phyloP scores from a whole-genome alignment of 306 rosid genomes.

The Vigna trinervia region DNA sequence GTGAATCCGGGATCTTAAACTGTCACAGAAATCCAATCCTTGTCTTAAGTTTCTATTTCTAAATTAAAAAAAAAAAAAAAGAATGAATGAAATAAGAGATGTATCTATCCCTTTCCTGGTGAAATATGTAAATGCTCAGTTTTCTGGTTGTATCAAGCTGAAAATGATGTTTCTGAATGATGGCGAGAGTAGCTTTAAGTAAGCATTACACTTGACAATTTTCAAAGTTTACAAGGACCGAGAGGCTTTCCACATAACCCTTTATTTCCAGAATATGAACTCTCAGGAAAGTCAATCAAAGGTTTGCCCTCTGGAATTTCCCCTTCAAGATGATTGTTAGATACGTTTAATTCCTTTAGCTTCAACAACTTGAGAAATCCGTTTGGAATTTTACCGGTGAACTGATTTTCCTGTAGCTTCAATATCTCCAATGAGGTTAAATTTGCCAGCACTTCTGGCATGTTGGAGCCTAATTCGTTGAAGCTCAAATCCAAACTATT shows the following conservation, averaged over 20 bases:
- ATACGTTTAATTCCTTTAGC: conserved; percentile 57
- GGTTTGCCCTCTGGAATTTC: conserved; percentile 64
- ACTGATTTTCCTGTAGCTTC: conserved; percentile 63
- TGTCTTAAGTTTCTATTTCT: background rate
- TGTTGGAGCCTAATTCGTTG: conserved; percentile 49
- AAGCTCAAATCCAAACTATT: conserved; percentile 59
- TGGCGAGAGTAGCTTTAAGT: background rate
- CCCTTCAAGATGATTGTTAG: conserved; percentile 64
- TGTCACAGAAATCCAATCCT: background rate
- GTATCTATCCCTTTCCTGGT: background rate
- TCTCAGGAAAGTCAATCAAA: conserved; percentile 55
- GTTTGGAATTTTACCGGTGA: conserved; percentile 57
- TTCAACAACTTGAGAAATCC: conserved; percentile 54
- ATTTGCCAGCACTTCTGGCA: conserved; percentile 57
- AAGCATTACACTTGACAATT: background rate
- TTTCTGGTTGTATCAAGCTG: background rate
- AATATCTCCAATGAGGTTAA: conserved; percentile 52
- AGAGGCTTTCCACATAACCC: conserved; percentile 71
- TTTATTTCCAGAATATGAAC: conserved; percentile 60
- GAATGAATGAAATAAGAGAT: conserved; percentile 8
- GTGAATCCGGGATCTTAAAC: background rate
- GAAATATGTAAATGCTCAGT: background rate
- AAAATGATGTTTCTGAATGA: background rate
- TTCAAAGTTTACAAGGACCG: conserved; percentile 48
- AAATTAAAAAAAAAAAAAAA: background rate